Evolutionary conservation across 225 moss, liverwort and hornwort genomes (phyloP).

Genomic region (Antitrichia curtipendula): DNA sequence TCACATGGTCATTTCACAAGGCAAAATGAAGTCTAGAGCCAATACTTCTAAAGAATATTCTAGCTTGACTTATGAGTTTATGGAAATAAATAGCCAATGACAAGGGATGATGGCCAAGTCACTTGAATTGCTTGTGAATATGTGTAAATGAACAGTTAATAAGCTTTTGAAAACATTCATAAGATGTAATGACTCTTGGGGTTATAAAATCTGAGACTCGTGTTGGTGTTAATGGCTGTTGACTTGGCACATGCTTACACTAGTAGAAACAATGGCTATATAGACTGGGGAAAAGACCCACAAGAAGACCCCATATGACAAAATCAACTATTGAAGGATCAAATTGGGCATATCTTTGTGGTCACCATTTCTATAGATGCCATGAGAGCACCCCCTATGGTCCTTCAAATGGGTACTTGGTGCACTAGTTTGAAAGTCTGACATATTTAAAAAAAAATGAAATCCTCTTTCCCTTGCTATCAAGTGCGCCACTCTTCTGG

Average conservation of each 20-base stretch:
- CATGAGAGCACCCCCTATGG: too few relatives aligned
- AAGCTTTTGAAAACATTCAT: background rate
- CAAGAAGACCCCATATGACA: background rate
- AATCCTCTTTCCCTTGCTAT: fast-evolving
- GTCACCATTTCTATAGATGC: background rate
- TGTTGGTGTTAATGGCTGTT: background rate
- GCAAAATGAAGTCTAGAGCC: background rate
- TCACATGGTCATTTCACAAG: background rate
- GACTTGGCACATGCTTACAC: background rate
- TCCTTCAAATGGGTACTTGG: background rate
- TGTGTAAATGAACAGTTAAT: background rate
- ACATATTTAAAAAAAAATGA: fast-evolving
- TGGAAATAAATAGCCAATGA: background rate
- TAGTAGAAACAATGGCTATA: background rate
- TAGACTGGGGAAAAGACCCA: background rate
- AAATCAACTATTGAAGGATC: fast-evolving
- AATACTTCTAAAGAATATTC: background rate
- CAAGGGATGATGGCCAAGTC: background rate
- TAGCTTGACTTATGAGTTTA: background rate
- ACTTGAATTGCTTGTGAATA: background rate
- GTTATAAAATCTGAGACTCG: fast-evolving
- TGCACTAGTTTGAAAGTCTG: fast-evolving
- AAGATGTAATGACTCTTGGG: background rate
- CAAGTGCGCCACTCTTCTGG: fast-evolving
- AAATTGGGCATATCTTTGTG: fast-evolving